Percentiles rank a stretch among this genome's conserved stretches.
Conservation (phyloP, 1,284 basidiomycete species). For the Pseudozyma flocculosa region DNA sequence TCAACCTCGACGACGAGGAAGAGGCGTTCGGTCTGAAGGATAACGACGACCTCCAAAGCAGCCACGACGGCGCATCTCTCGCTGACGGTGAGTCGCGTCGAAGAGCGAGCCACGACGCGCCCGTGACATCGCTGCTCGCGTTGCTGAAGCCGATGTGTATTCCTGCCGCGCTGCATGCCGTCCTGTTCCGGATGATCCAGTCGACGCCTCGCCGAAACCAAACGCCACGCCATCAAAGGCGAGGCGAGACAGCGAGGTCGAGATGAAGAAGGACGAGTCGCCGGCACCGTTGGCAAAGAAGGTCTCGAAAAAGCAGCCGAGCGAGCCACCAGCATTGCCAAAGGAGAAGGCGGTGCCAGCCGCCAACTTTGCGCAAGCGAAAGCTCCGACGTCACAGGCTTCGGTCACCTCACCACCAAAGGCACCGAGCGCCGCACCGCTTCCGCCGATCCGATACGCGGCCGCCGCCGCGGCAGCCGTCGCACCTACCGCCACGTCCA, state of each 20-base stretch:
- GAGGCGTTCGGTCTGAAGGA: slow-evolving; percentile 62
- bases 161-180: too few relatives aligned
- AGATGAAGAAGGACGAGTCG: slow-evolving; percentile 25
- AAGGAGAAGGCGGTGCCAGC: slow-evolving; percentile 72
- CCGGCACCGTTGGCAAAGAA: slow-evolving; percentile 26
- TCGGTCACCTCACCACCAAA: slow-evolving; percentile 42
- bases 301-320: slow-evolving; percentile 33
- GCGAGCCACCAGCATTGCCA: slow-evolving; percentile 29
- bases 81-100: slow-evolving; percentile 53
- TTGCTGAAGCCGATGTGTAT: background rate
- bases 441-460: slow-evolving; percentile 80
- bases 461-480: slow-evolving; percentile 82
- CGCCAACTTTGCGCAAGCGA: slow-evolving; percentile 69
- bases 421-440: slow-evolving; percentile 42
- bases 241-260: slow-evolving; percentile 26
- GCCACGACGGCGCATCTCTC: slow-evolving; percentile 61
- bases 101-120: too few relatives aligned
- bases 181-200: too few relatives aligned
- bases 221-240: slow-evolving; percentile 30
- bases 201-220: background rate
- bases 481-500: slow-evolving; percentile 5
- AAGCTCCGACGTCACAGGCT: slow-evolving; percentile 61
- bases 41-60: slow-evolving; percentile 67
- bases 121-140: slow-evolving; percentile 25
- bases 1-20: slow-evolving; percentile 91